phyloP scores from a whole-genome alignment of 2,329 filamentous ascomycete genomes.

The Aspergillus ustus region DNA sequence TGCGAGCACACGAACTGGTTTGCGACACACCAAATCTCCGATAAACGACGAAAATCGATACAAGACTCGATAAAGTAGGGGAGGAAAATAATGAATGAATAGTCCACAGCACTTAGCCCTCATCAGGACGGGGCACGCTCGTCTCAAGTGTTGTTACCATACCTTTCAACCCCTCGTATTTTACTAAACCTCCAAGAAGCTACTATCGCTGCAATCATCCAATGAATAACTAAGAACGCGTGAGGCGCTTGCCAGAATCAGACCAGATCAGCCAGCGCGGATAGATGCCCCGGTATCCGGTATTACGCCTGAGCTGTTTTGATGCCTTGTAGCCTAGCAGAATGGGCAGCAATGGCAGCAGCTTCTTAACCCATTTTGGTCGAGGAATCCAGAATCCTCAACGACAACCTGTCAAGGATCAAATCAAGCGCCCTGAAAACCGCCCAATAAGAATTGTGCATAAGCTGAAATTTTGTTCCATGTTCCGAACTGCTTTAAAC shows the following conservation, averaged over 20 bases:
- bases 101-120: slow-evolving; percentile 9
- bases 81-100: slow-evolving; percentile 28
- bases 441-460: not conserved
- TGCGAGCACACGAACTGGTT: slow-evolving; percentile 6
- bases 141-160: slow-evolving; percentile 14
- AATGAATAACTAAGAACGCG: not conserved
- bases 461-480: not conserved
- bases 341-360: slow-evolving; percentile 8
- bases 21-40: slow-evolving; percentile 22
- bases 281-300: slow-evolving; percentile 27
- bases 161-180: slow-evolving; percentile 12
- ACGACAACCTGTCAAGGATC: not conserved
- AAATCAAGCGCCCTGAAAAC: not conserved
- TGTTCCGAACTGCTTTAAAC: not conserved
- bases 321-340: slow-evolving; percentile 23
- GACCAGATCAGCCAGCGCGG: slow-evolving; percentile 13
- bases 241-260: not conserved
- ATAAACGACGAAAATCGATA: slow-evolving; percentile 21
- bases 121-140: slow-evolving; percentile 18
- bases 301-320: slow-evolving; percentile 18
- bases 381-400: not conserved
- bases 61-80: slow-evolving; percentile 22
- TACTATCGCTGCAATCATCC: slow-evolving; percentile 1
- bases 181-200: slow-evolving; percentile 7
- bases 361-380: slow-evolving; percentile 8